A percentile compares a stretch with the other conserved stretches of the same genome.
Evolutionary conservation across 1,139 yeast genomes (phyloP).

Genomic region (Saccharomyces pastorianus): DNA sequence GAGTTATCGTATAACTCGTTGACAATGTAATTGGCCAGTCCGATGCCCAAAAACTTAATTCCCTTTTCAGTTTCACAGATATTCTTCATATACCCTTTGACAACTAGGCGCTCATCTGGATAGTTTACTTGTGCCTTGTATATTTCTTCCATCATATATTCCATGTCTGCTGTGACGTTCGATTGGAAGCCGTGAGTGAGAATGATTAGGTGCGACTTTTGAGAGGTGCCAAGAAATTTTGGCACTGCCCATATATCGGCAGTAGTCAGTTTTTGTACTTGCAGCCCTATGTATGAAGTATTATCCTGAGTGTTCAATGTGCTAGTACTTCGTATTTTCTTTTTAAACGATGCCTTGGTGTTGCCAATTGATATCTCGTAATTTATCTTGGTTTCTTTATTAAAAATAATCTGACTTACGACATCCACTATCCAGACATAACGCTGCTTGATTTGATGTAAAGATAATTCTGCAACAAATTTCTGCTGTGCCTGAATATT

Average conservation of each 20-base stretch:
- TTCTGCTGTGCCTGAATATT: slow-evolving; percentile 65
- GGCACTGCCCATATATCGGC: slow-evolving; percentile 54
- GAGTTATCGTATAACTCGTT: slow-evolving; percentile 44
- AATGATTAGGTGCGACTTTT: slow-evolving; percentile 23
- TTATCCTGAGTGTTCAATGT: slow-evolving; percentile 19
- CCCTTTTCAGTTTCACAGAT: slow-evolving; percentile 90
- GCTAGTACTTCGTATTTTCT: background rate
- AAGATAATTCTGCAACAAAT: slow-evolving; percentile 43
- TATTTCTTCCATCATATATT: slow-evolving; percentile 73
- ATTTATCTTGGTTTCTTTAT: slow-evolving; percentile 56
- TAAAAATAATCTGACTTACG: slow-evolving; percentile 73
- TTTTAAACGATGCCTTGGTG: slow-evolving; percentile 26
- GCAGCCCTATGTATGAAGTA: background rate
- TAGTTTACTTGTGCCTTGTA: slow-evolving; percentile 44
- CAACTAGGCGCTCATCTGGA: slow-evolving; percentile 50
- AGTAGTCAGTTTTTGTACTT: slow-evolving; percentile 43
- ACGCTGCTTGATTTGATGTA: slow-evolving; percentile 38
- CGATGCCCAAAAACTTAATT: slow-evolving; percentile 71
- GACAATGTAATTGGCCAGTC: slow-evolving; percentile 70
- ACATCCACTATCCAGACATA: slow-evolving; percentile 81
- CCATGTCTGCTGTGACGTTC: slow-evolving; percentile 81
- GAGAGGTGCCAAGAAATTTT: slow-evolving; percentile 4
- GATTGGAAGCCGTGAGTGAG: slow-evolving; percentile 91
- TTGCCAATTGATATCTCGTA: slow-evolving; percentile 63
- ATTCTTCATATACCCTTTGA: slow-evolving; percentile 76